A percentile compares a stretch with the other conserved stretches of the same genome.
Conservation (phyloP, 495 filamentous ascomycete genomes). For the Thermochaetoides thermophila region DNA sequence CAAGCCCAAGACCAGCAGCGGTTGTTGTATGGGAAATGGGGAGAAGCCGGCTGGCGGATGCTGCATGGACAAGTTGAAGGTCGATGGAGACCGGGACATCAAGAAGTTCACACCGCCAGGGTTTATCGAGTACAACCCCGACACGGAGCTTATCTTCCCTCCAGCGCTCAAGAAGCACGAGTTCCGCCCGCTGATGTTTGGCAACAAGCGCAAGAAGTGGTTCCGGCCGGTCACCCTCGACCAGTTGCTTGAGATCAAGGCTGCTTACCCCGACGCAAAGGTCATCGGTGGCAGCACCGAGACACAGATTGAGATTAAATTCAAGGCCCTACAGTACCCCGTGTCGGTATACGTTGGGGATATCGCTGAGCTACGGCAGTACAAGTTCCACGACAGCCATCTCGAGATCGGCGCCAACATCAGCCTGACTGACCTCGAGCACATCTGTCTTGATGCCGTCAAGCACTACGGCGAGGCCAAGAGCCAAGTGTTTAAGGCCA, state of each 20-base stretch:
- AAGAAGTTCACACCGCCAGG: conserved; percentile 67
- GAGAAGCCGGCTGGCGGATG: conserved; percentile 42
- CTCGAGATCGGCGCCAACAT: conserved; percentile 87
- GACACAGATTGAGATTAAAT: conserved; percentile 96
- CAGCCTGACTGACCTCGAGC: conserved; percentile 69
- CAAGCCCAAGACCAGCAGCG: conserved; percentile 38
- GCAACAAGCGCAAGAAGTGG: conserved; percentile 92
- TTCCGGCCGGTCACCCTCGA: conserved; percentile 75
- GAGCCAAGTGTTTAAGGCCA: conserved; percentile 59
- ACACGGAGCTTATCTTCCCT: conserved; percentile 92
- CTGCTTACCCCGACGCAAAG: conserved; percentile 70
- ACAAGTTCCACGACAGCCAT: conserved; percentile 61
- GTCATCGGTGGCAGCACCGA: conserved; percentile 93
- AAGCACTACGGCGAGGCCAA: conserved; percentile 55
- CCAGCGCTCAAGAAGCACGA: conserved; percentile 67
- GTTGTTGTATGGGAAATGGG: conserved; percentile 53
- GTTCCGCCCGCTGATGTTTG: conserved; percentile 69
- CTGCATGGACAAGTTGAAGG: conserved; percentile 35
- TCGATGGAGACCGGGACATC: conserved; percentile 34
- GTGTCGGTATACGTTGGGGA: conserved; percentile 88
- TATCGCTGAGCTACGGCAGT: conserved; percentile 73
- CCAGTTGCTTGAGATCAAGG: conserved; percentile 85
- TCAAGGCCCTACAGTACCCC: conserved; percentile 84
- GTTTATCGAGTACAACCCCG: conserved; percentile 84
- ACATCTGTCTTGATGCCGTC: conserved; percentile 60